These are phyloP conservation scores for Clonostachys sp. DNA, from an alignment of 2,329 filamentous ascomycete species.

Conservation along the genomic window DNA sequence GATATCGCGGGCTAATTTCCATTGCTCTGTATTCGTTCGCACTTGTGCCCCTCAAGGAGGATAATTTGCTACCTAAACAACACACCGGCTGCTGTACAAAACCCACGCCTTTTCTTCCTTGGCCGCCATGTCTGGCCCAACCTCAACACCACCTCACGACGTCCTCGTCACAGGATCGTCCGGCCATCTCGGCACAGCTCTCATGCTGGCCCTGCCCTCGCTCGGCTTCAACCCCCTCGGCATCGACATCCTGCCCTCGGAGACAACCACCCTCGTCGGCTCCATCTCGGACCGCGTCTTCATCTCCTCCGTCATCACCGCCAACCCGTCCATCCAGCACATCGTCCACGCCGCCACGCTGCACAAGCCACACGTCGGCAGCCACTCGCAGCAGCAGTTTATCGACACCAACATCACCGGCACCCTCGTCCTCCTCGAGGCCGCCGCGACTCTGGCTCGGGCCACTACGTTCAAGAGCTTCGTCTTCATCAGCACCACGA, in stretches of 20 bases:
- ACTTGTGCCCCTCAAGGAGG: not conserved
- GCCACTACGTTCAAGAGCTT: slow-evolving; percentile 26
- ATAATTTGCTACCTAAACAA: not conserved
- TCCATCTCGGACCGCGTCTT: slow-evolving; percentile 28
- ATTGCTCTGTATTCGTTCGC: too few species aligned
- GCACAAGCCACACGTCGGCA: slow-evolving; percentile 41
- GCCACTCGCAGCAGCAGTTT: slow-evolving; percentile 36
- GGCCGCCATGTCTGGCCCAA: not conserved
- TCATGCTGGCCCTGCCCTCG: slow-evolving; percentile 34
- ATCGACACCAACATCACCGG: slow-evolving; percentile 38
- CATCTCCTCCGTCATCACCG: slow-evolving; percentile 19
- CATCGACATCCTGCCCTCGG: slow-evolving; percentile 32
- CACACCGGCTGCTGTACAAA: not conserved
- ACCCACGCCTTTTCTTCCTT: not conserved
- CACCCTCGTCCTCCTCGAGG: slow-evolving; percentile 34
- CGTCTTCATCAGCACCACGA: slow-evolving; percentile 39
- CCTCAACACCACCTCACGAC: slow-evolving; percentile 10
- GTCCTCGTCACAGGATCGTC: slow-evolving; percentile 41
- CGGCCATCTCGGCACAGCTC: slow-evolving; percentile 38
- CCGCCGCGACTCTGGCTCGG: slow-evolving; percentile 13
- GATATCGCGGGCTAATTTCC: too few species aligned
- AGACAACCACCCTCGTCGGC: slow-evolving; percentile 22
- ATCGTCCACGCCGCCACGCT: slow-evolving; percentile 40
- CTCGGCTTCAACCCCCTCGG: slow-evolving; percentile 33
- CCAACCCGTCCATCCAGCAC: slow-evolving; percentile 24